These are phyloP conservation scores for Phytophthora macrochlamydospora DNA, from an alignment of 352 stramenopile species.

Conservation along the genomic window DNA sequence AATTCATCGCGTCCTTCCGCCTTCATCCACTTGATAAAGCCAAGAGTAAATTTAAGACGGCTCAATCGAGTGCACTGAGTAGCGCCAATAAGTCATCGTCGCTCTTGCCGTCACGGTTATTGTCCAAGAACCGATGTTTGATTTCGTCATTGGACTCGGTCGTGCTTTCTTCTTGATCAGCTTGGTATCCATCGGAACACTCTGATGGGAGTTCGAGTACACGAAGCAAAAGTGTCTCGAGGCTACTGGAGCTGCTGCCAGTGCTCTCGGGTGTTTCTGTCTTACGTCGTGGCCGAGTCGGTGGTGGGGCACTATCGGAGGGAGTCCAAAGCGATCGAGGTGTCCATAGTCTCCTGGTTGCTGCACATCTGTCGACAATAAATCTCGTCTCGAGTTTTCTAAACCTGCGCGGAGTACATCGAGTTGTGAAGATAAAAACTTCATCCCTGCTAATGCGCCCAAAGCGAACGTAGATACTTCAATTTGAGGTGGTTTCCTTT, in stretches of 20 bases:
- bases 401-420: conserved; percentile 39
- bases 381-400: conserved; percentile 1
- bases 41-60: conserved; percentile 21
- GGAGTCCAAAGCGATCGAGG: background rate
- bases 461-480: conserved; percentile 2
- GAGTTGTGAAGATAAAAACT: conserved; percentile 49
- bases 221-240: conserved; percentile 37
- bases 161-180: conserved; percentile 23
- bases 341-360: conserved; percentile 15
- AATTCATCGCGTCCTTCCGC: conserved; percentile 5
- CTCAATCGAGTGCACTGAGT: conserved; percentile 18
- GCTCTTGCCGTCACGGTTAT: conserved; percentile 13
- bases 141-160: conserved; percentile 4
- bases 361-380: background rate
- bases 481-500: background rate
- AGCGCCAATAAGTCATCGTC: conserved; percentile 24
- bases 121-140: conserved; percentile 15
- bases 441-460: conserved; percentile 33
- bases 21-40: conserved; percentile 11
- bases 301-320: background rate
- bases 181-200: conserved; percentile 17
- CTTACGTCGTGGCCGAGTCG: background rate
- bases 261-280: conserved; percentile 11
- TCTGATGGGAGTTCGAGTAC: conserved; percentile 20
- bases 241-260: conserved; percentile 29